A percentile compares a stretch with the other conserved stretches of the same genome.
phyloP scores from a whole-genome alignment of 1,284 basidiomycete genomes.

The Exobasidium cylindrosporum region DNA sequence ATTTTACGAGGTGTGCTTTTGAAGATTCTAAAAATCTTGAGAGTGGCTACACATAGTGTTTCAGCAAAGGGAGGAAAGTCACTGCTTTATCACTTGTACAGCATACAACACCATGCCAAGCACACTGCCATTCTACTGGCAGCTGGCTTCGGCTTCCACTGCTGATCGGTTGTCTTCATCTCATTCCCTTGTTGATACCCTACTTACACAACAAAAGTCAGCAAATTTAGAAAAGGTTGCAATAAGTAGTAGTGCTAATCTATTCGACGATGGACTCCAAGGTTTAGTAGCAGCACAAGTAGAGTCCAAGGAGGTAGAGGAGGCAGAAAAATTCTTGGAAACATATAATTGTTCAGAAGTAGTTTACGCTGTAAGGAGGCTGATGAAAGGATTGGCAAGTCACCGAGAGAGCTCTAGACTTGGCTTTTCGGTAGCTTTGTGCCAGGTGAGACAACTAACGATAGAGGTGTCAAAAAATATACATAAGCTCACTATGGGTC shows the following conservation, averaged over 20 bases:
- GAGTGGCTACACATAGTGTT: no score
- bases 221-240: constrained; percentile 26
- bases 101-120: neutral
- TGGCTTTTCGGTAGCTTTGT: constrained; percentile 91
- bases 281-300: constrained; percentile 30
- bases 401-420: constrained; percentile 86
- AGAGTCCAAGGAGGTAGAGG: constrained; percentile 36
- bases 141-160: constrained; percentile 78
- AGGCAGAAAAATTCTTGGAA: constrained; percentile 60
- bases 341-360: constrained; percentile 62
- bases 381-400: constrained; percentile 71
- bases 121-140: constrained; percentile 71
- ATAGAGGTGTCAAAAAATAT: no score
- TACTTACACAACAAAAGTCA: constrained; percentile 55
- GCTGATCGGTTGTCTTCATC: constrained; percentile 80
- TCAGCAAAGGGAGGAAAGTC: no score
- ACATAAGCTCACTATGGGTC: neutral
- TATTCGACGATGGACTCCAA: constrained; percentile 56
- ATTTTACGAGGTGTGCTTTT: no score
- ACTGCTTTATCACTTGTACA: no score
- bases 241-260: constrained; percentile 53
- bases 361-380: constrained; percentile 55
- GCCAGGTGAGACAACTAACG: constrained; percentile 68
- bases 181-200: constrained; percentile 72
- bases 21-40: no score